A percentile compares a stretch with the other conserved stretches of the same genome.
Evolutionary conservation across 352 stramenopile species (phyloP).

Genomic region (Phytophthora macrochlamydospora): DNA sequence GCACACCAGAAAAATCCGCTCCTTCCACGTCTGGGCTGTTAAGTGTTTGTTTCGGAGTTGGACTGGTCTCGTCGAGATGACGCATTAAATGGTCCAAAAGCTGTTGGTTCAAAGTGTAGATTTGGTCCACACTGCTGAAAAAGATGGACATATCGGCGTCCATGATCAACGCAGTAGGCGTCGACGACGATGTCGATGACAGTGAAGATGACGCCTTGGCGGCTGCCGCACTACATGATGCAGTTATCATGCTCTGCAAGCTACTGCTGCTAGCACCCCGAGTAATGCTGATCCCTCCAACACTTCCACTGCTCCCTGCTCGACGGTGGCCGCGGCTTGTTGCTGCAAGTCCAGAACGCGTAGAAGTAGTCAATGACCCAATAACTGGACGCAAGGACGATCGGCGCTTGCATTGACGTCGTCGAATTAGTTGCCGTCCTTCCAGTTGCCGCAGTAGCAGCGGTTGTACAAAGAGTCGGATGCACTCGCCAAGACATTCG

Average conservation of each 20-base stretch:
- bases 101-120: constrained; percentile 89
- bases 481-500: constrained; percentile 81
- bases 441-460: constrained; percentile 81
- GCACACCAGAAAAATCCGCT: constrained; percentile 13
- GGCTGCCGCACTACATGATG: constrained; percentile 32
- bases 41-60: constrained; percentile 21
- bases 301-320: constrained; percentile 39
- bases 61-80: constrained; percentile 71
- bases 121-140: constrained; percentile 90
- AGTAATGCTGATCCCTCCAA: constrained; percentile 23
- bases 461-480: constrained; percentile 83
- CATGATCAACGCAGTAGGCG: constrained; percentile 66
- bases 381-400: constrained; percentile 59
- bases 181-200: constrained; percentile 24
- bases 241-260: constrained; percentile 47
- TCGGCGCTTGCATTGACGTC: constrained; percentile 69
- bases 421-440: constrained; percentile 67
- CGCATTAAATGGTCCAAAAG: constrained; percentile 84
- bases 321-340: constrained; percentile 24
- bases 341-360: constrained; percentile 1
- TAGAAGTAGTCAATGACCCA: constrained; percentile 24
- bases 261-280: constrained; percentile 54
- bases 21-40: constrained; percentile 8
- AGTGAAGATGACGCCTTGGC: constrained; percentile 32
- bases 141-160: constrained; percentile 89